phyloP scores from a whole-genome alignment of 2,329 filamentous ascomycete genomes.

The Emmonsia crescens region DNA sequence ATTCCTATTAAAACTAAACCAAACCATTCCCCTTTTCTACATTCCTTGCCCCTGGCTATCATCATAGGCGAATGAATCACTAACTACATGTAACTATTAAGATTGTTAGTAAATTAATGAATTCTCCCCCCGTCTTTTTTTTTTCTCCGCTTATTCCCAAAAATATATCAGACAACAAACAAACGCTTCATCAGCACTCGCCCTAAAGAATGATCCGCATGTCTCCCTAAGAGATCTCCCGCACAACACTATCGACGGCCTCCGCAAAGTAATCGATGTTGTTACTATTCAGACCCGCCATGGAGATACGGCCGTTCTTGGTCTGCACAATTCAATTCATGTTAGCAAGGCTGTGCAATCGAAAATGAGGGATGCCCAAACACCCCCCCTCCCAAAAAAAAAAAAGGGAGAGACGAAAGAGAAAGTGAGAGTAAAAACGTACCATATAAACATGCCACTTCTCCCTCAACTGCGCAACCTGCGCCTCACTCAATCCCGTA shows the following conservation, averaged over 20 bases:
- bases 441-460: constrained; percentile 44
- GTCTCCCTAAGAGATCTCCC: constrained; percentile 23
- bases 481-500: constrained; percentile 40
- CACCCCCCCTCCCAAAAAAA: no score
- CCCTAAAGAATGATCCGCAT: no score
- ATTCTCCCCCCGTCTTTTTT: no score
- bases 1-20: no score
- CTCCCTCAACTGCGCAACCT: constrained; percentile 37
- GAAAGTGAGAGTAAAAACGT: constrained; percentile 12
- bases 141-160: no score
- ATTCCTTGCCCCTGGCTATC: no score
- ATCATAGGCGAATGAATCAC: no score
- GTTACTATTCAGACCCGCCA: constrained; percentile 89
- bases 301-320: constrained; percentile 95
- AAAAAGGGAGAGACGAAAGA: neutral
- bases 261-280: constrained; percentile 92
- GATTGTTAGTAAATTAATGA: no score
- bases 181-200: no score
- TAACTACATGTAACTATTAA: no score
- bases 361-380: neutral
- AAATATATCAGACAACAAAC: no score
- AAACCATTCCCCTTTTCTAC: no score
- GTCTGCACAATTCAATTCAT: constrained; percentile 39
- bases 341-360: neutral
- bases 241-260: constrained; percentile 75